Conservation (phyloP, 345 rosid species). For the Lumnitzera littorea region DNA sequence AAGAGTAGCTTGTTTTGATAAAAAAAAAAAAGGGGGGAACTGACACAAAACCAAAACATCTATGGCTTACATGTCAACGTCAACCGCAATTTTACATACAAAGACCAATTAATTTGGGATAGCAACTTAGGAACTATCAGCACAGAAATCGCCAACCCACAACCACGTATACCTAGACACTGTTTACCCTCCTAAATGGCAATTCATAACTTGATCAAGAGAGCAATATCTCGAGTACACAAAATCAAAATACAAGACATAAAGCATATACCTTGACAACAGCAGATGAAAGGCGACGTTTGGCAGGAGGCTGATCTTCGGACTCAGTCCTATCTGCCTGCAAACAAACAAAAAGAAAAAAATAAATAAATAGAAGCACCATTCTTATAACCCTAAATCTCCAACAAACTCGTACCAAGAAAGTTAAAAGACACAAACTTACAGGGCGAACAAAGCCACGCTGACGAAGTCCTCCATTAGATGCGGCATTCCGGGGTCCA, state of each 20-base stretch:
- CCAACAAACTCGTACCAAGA: neutral
- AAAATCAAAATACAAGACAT: neutral
- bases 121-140: too few relatives aligned
- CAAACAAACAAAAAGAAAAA: constrained; percentile 1
- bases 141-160: too few relatives aligned
- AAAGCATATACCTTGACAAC: constrained; percentile 65
- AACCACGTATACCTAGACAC: too few relatives aligned
- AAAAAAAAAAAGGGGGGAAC: too few relatives aligned
- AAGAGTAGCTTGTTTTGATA: too few relatives aligned
- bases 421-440: neutral
- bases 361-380: neutral
- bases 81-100: too few relatives aligned
- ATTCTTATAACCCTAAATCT: neutral
- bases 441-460: constrained; percentile 67
- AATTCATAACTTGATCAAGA: neutral
- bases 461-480: constrained; percentile 42
- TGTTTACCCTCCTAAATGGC: neutral
- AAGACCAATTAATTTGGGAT: too few relatives aligned
- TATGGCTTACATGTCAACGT: too few relatives aligned
- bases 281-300: constrained; percentile 80
- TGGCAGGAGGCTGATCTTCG: constrained; percentile 85
- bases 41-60: too few relatives aligned
- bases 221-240: neutral
- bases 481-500: constrained; percentile 51
- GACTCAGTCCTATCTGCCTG: constrained; percentile 67